Evolutionary conservation across 257 asterid species (phyloP).

Genomic region (Anisodus acutangulus): DNA sequence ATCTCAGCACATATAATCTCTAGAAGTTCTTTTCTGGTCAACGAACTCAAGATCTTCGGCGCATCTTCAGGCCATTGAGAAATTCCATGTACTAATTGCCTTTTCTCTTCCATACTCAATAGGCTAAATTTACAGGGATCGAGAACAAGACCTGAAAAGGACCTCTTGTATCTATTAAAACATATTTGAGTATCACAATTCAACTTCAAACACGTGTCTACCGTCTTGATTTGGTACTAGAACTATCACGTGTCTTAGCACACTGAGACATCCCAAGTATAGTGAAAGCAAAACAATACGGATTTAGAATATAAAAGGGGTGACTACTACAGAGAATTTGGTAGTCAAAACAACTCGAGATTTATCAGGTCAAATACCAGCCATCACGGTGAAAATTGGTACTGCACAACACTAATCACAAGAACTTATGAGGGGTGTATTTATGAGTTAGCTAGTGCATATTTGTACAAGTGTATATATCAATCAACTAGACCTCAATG

Average conservation of each 20-base stretch:
- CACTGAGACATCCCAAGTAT: background rate
- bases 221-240: conserved; percentile 23
- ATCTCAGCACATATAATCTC: conserved; percentile 76
- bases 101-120: conserved; percentile 69
- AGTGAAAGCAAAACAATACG: background rate
- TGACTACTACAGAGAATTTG: background rate
- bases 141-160: conserved; percentile 51
- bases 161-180: background rate
- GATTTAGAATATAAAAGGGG: background rate
- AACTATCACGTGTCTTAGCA: background rate
- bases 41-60: conserved; percentile 57
- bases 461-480: background rate
- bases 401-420: background rate
- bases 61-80: conserved; percentile 68
- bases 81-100: conserved; percentile 64
- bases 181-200: conserved; percentile 4
- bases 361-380: background rate
- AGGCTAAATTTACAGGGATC: conserved; percentile 61
- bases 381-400: background rate
- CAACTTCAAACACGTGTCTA: conserved; percentile 1
- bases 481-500: background rate
- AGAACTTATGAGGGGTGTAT: background rate
- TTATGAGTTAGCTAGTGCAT: background rate
- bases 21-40: conserved; percentile 71
- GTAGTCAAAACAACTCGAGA: background rate